A percentile compares a stretch with the other conserved stretches of the same genome.
Evolutionary conservation across 108 stramenopile species (phyloP).

Genomic region (Fragilariopsis cylindrus): DNA sequence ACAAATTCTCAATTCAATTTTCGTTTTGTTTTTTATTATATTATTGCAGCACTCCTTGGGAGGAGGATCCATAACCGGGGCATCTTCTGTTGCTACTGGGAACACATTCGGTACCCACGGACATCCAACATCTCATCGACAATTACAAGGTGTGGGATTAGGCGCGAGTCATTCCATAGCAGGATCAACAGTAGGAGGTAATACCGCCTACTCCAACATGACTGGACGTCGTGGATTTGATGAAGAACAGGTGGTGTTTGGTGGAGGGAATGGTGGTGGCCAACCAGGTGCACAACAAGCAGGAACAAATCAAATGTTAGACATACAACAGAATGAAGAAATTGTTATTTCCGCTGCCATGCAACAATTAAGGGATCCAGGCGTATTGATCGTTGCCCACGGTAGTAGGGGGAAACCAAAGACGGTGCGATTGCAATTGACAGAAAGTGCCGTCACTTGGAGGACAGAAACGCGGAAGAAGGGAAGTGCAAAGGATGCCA

Average conservation of each 20-base stretch:
- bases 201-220: conserved; percentile 18
- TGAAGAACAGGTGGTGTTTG: conserved; percentile 42
- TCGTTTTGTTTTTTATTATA: not conserved
- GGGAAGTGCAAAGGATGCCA: conserved; percentile 34
- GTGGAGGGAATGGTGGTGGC: conserved; percentile 3
- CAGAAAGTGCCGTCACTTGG: conserved; percentile 83
- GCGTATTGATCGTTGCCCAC: conserved; percentile 81
- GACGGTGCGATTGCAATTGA: conserved; percentile 75
- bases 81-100: conserved; percentile 34
- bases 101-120: conserved; percentile 34
- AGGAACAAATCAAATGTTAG: conserved; percentile 24
- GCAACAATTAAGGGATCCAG: conserved; percentile 84
- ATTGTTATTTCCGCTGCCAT: conserved; percentile 80
- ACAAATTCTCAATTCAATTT: not conserved
- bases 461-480: conserved; percentile 82
- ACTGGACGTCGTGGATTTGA: conserved; percentile 30
- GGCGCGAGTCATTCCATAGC: conserved; percentile 22
- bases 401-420: conserved; percentile 84
- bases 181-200: conserved; percentile 29
- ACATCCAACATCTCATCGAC: conserved; percentile 17
- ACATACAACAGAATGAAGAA: conserved; percentile 66
- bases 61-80: conserved; percentile 33
- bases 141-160: conserved; percentile 22
- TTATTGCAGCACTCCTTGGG: conserved; percentile 8
- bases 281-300: not conserved